Percentiles rank a stretch among this genome's conserved stretches.
Conservation (phyloP, 23 red algal species). For the Gracilariopsis chorda region DNA sequence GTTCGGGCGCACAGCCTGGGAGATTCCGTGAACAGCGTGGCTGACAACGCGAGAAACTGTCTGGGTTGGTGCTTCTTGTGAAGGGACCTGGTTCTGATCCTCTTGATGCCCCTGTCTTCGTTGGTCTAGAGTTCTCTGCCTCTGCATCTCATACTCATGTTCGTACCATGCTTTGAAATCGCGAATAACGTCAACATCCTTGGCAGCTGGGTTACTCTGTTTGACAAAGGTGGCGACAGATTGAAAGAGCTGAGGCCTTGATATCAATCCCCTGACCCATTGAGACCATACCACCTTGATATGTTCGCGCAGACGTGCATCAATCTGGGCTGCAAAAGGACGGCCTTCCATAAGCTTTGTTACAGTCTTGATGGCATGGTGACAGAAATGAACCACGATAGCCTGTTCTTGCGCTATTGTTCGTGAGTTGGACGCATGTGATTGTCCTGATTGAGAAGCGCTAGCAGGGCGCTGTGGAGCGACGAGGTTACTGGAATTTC, state of each 20-base stretch:
- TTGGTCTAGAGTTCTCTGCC: not conserved
- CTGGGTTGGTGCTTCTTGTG: not conserved
- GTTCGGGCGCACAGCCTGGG: not conserved
- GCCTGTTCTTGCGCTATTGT: constrained; percentile 51
- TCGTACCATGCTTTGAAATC: constrained; percentile 73
- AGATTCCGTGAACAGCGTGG: not conserved
- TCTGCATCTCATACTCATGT: constrained; percentile 45
- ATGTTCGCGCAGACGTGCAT: constrained; percentile 19
- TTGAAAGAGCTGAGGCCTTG: constrained; percentile 20
- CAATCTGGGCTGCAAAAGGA: not conserved
- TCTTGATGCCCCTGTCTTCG: not conserved
- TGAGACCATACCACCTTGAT: constrained; percentile 61
- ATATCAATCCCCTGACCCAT: constrained; percentile 61
- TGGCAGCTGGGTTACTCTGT: constrained; percentile 23
- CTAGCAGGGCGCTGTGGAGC: not conserved
- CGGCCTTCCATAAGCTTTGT: constrained; percentile 24
- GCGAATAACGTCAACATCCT: constrained; percentile 31
- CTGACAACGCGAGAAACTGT: not conserved
- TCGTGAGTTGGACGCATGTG: no score
- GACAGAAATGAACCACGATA: constrained; percentile 65
- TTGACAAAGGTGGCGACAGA: constrained; percentile 51
- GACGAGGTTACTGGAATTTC: not conserved
- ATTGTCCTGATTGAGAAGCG: not conserved
- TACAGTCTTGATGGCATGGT: constrained; percentile 51
- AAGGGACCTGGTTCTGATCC: not conserved